phyloP scores from a whole-genome alignment of 73 alveolate species.

The Symbiodinium natans region DNA sequence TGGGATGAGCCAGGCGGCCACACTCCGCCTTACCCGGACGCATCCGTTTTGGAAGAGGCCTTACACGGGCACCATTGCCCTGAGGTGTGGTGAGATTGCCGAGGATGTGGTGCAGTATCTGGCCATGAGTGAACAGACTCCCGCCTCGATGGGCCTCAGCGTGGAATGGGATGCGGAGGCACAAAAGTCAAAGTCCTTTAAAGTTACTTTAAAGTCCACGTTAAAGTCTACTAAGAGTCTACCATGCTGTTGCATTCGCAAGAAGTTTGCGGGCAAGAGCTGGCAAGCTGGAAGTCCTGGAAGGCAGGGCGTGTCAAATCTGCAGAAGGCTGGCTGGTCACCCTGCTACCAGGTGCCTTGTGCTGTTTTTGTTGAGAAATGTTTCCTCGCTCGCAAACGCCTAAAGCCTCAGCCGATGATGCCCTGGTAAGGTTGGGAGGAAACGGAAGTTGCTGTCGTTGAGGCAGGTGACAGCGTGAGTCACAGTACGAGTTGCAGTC shows the following conservation, averaged over 20 bases:
- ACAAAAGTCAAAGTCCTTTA: background rate
- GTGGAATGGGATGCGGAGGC: constrained; percentile 88
- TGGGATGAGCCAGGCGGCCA: constrained; percentile 50
- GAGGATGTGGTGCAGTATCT: constrained; percentile 77
- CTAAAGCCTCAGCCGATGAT: background rate
- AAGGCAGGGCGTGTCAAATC: constrained; percentile 69
- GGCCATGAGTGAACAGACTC: constrained; percentile 79
- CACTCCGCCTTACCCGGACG: constrained; percentile 73
- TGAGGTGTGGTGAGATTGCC: constrained; percentile 67
- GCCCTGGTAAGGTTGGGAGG: constrained; percentile 45
- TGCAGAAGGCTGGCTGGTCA: constrained; percentile 84
- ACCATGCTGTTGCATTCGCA: too few relatives aligned
- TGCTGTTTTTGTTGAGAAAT: too few relatives aligned
- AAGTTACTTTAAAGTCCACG: too few relatives aligned
- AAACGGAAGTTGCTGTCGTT: constrained; percentile 71
- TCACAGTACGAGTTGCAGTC: too few relatives aligned
- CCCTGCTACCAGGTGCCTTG: constrained; percentile 43
- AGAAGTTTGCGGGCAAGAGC: background rate
- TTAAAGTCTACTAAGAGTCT: too few relatives aligned
- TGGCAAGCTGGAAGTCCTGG: background rate
- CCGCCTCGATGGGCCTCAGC: constrained; percentile 90
- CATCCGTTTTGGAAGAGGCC: constrained; percentile 93
- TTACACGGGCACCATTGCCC: constrained; percentile 61
- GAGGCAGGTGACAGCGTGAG: background rate
- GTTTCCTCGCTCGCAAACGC: too few relatives aligned